These are phyloP conservation scores for Bretschneidera sinensis DNA, from an alignment of 345 rosid species.

Conservation along the genomic window DNA sequence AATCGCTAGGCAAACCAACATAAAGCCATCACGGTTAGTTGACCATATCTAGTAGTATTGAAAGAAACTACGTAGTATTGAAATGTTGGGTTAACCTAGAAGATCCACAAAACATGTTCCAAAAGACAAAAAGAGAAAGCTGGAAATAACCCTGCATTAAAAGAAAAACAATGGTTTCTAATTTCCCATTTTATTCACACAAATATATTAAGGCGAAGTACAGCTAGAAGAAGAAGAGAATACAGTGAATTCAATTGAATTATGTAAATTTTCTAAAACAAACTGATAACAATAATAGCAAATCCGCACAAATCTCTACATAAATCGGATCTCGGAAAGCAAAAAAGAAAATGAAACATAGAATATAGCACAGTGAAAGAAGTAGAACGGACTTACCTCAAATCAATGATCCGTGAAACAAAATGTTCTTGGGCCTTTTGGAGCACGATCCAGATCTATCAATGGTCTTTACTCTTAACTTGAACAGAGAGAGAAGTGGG, in stretches of 20 bases:
- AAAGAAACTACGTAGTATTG: neutral
- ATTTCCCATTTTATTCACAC: neutral
- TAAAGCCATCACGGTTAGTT: neutral
- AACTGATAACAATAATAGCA: neutral
- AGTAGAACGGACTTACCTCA: conserved; percentile 11
- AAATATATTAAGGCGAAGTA: neutral
- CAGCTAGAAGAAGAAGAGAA: neutral
- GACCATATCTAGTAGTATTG: neutral
- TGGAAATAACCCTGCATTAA: neutral
- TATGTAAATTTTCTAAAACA: no score
- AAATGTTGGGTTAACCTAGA: neutral
- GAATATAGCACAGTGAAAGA: neutral
- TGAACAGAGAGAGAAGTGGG: neutral
- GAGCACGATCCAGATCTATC: conserved; percentile 28
- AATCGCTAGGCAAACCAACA: neutral
- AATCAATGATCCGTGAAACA: conserved; percentile 4
- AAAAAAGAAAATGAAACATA: no score
- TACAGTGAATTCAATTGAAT: neutral
- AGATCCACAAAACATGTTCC: neutral
- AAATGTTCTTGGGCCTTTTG: neutral
- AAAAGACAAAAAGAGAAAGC: no score
- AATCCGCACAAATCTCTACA: no score
- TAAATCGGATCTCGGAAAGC: no score
- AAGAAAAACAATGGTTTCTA: neutral
- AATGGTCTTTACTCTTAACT: neutral